Evolutionary conservation across 305 asterid species (phyloP).

Genomic region (Lippia alba): DNA sequence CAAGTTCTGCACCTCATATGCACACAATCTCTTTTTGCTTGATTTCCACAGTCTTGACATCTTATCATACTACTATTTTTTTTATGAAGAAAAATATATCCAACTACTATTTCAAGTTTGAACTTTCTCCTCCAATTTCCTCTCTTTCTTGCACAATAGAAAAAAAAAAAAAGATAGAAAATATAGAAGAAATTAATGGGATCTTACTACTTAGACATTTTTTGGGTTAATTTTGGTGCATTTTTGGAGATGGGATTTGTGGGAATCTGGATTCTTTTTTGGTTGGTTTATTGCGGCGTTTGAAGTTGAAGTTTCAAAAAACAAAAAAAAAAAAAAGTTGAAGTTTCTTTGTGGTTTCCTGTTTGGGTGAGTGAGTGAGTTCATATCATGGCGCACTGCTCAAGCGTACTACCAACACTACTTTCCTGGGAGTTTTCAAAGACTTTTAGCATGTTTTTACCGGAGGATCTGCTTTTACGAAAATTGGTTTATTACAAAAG

Average conservation of each 20-base stretch:
- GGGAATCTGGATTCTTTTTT: no score
- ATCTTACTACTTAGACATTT: not conserved
- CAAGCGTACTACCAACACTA: constrained; percentile 34
- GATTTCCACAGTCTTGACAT: constrained; percentile 72
- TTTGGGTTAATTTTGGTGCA: not conserved
- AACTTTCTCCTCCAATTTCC: constrained; percentile 16
- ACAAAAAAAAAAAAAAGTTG: no score
- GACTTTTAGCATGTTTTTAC: constrained; percentile 14
- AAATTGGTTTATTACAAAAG: not conserved
- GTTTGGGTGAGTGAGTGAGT: constrained; percentile 34
- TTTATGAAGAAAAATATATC: no score
- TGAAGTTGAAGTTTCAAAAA: no score
- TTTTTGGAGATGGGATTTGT: not conserved
- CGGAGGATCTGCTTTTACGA: no score
- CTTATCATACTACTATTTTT: constrained; percentile 24
- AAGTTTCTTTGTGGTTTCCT: constrained; percentile 4
- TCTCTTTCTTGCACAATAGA: constrained; percentile 28
- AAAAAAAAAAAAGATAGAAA: not conserved
- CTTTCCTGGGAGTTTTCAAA: constrained; percentile 26
- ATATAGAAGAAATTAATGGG: not conserved
- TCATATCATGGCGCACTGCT: constrained; percentile 44
- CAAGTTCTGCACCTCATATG: constrained; percentile 62
- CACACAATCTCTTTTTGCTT: constrained; percentile 61
- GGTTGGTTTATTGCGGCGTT: no score
- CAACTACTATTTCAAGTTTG: no score